These are phyloP conservation scores for Kwoniella heveanensis DNA, from an alignment of 768 basidiomycete genomes.

Conservation along the genomic window DNA sequence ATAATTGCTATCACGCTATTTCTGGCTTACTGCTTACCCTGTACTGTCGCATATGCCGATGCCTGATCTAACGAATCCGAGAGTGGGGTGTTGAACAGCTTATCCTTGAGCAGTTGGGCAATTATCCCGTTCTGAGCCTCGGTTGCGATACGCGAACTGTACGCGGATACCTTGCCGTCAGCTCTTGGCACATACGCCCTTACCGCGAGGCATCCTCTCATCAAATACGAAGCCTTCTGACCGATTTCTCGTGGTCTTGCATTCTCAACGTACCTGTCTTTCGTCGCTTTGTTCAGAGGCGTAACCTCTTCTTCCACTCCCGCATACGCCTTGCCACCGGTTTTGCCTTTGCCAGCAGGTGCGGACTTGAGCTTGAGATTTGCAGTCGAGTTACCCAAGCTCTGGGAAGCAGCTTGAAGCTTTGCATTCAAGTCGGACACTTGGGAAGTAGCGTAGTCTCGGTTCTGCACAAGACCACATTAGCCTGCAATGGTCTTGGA, in stretches of 20 bases:
- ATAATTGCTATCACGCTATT: neutral
- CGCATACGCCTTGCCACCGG: slow-evolving; percentile 60
- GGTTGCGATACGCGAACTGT: slow-evolving; percentile 80
- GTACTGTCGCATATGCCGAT: slow-evolving; percentile 26
- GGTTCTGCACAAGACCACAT: slow-evolving; percentile 65
- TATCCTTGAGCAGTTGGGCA: slow-evolving; percentile 87
- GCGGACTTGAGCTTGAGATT: slow-evolving; percentile 63
- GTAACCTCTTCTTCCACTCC: slow-evolving; percentile 77
- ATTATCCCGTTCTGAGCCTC: slow-evolving; percentile 94
- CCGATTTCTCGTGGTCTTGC: no score
- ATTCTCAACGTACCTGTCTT: slow-evolving; percentile 83
- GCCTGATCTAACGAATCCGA: slow-evolving; percentile 17
- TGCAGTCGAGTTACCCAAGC: slow-evolving; percentile 32
- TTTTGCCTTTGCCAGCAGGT: slow-evolving; percentile 55
- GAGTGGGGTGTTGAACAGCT: slow-evolving; percentile 65
- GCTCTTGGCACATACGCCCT: no score
- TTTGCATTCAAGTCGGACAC: slow-evolving; percentile 88
- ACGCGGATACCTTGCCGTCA: no score
- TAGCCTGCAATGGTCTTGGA: no score
- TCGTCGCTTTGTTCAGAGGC: slow-evolving; percentile 81
- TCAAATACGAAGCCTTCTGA: no score
- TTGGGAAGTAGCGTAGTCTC: slow-evolving; percentile 89
- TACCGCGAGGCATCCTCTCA: no score
- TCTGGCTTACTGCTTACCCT: slow-evolving; percentile 16
- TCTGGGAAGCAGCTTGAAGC: slow-evolving; percentile 57